Percentiles rank a stretch among this genome's conserved stretches.
Evolutionary conservation across 495 filamentous ascomycete genomes (phyloP).

Genomic region (Neurospora sp.): DNA sequence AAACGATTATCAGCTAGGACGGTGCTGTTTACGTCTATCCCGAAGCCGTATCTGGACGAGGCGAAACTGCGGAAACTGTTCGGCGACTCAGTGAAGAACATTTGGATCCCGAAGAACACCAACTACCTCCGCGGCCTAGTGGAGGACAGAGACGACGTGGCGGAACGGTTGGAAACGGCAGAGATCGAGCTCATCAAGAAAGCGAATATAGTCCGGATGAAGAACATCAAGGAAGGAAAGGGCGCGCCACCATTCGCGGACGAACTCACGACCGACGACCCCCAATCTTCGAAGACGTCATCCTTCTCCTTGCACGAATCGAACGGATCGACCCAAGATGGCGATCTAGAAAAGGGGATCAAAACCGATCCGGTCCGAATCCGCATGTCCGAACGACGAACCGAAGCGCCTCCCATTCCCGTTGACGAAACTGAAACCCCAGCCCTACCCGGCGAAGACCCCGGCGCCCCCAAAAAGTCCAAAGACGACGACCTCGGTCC

Average conservation of each 20-base stretch:
- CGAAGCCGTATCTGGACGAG: slow-evolving; percentile 47
- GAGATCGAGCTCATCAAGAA: slow-evolving; percentile 55
- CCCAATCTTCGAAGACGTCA: slow-evolving; percentile 8
- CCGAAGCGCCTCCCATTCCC: not conserved
- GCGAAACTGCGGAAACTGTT: slow-evolving; percentile 48
- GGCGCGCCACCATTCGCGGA: slow-evolving; percentile 12
- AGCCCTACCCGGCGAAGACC: not conserved
- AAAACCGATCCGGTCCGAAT: not conserved
- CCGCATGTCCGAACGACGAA: not conserved
- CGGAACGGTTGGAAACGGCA: slow-evolving; percentile 52
- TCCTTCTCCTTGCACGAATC: not conserved
- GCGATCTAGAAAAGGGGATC: not conserved
- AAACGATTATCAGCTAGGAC: slow-evolving; percentile 57
- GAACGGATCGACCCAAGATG: not conserved
- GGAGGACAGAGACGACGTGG: slow-evolving; percentile 46
- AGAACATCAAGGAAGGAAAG: slow-evolving; percentile 25
- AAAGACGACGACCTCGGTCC: slow-evolving; percentile 3
- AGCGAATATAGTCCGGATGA: slow-evolving; percentile 46
- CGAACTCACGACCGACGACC: slow-evolving; percentile 12
- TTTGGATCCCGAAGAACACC: slow-evolving; percentile 54
- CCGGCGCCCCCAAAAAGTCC: slow-evolving; percentile 5
- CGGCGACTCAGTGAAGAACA: slow-evolving; percentile 46
- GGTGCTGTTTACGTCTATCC: slow-evolving; percentile 60
- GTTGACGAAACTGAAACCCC: not conserved
- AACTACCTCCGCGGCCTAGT: slow-evolving; percentile 47